A percentile compares a stretch with the other conserved stretches of the same genome.
These are phyloP conservation scores for Chrysoporthe puriensis DNA, from an alignment of 2,329 filamentous ascomycete species.

Conservation along the genomic window DNA sequence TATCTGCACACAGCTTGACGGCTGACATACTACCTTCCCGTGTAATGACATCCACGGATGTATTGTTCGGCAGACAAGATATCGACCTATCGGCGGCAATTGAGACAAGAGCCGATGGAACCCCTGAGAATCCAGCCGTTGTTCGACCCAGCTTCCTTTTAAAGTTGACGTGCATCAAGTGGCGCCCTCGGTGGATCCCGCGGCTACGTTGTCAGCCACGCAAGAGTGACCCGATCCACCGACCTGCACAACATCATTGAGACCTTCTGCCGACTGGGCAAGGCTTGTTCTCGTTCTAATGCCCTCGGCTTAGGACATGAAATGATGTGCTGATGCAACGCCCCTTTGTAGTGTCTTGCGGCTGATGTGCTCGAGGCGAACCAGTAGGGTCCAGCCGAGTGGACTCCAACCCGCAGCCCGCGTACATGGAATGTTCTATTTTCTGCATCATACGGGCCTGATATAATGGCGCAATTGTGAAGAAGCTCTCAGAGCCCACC, in stretches of 20 bases:
- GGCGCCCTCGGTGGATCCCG: slow-evolving; percentile 3
- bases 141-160: not conserved
- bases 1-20: not conserved
- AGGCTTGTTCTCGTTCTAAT: not conserved
- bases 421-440: not conserved
- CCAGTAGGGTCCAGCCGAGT: not conserved
- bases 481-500: not conserved
- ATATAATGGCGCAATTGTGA: not conserved
- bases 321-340: not conserved
- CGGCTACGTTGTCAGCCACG: slow-evolving; percentile 2
- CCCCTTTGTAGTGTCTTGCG: not conserved
- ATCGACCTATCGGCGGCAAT: slow-evolving; percentile 2
- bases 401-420: not conserved
- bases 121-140: not conserved
- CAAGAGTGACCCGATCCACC: slow-evolving; percentile 7
- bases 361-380: slow-evolving; percentile 1
- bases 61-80: not conserved
- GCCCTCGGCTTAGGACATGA: not conserved
- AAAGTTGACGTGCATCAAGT: slow-evolving; percentile 8
- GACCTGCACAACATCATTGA: not conserved
- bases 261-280: not conserved
- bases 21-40: slow-evolving; percentile 1
- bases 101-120: slow-evolving; percentile 1
- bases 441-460: not conserved
- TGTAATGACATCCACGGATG: not conserved